Evolutionary conservation across 306 rosid species (phyloP).

Genomic region (Adenanthera pavonina): DNA sequence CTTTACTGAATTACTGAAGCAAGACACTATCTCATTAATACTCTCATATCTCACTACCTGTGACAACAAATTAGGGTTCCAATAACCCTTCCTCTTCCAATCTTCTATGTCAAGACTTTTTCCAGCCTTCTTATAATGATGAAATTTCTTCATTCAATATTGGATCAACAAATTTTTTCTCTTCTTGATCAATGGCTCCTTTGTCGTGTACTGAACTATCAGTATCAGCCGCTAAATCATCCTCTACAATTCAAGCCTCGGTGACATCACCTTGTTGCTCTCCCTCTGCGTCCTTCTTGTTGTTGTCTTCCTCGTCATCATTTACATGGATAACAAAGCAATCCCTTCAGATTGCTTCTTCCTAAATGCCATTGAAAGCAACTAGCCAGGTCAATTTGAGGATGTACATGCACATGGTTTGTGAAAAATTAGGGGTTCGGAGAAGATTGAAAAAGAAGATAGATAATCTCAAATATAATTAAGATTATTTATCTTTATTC

Average conservation of each 20-base stretch:
- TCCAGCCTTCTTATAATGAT: constrained; percentile 84
- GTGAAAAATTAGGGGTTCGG: too few species aligned
- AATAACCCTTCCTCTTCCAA: constrained; percentile 88
- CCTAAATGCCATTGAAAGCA: constrained; percentile 68
- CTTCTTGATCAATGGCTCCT: constrained; percentile 53
- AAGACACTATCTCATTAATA: constrained; percentile 92
- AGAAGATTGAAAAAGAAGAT: too few species aligned
- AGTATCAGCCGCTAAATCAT: constrained; percentile 42
- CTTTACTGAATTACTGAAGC: constrained; percentile 96
- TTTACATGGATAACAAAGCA: constrained; percentile 77
- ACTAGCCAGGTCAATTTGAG: constrained; percentile 30
- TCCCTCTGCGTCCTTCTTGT: constrained; percentile 63
- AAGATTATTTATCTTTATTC: too few species aligned
- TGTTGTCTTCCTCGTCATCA: constrained; percentile 70
- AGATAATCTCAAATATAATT: too few species aligned
- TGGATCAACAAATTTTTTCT: constrained; percentile 53
- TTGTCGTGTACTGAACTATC: constrained; percentile 49
- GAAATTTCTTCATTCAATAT: constrained; percentile 72
- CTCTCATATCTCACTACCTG: constrained; percentile 97
- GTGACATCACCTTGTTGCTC: constrained; percentile 36
- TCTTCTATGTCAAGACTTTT: constrained; percentile 94
- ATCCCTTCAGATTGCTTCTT: constrained; percentile 80
- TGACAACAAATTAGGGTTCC: constrained; percentile 90
- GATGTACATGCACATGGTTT: too few species aligned
- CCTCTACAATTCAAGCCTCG: constrained; percentile 31